Base-by-base conservation (phyloP, 2,329 filamentous ascomycete species). In the Talaromyces verruculosus region DNA sequence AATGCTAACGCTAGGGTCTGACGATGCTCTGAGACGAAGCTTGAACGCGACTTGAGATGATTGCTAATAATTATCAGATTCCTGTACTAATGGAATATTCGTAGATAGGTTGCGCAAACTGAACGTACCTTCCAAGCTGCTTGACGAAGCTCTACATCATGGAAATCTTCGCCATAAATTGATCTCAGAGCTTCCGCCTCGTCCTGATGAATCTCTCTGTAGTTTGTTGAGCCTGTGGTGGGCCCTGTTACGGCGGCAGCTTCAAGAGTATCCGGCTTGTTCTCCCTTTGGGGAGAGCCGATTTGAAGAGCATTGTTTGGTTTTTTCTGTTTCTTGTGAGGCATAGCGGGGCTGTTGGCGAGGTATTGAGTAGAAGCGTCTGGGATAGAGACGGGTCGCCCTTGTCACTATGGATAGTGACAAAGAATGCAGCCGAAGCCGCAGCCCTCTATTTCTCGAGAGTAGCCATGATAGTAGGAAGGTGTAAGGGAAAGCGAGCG, bases 111-210 rank as follows among this genome's bases (percentile, higher is more conserved):
- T 37, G 53, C 53, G 11, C 33, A 37, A 22, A 25, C 1, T 43
- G 49, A 43, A 28, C 83, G 74, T 84, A 92, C 91, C 84, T 96
- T 93, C 94, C 94, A 98, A 47, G 93, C 93, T 71, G 87, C 85
- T 53, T 78, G 85, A 67, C 88, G 87, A 61, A 86, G 85, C 73
- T 89, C 87, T 72, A 92, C 86, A 75, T 90, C 88, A 71, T 90
- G 84, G 74, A 92, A 97, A 74, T 97, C 93, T 67, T 96, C 92
- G 70, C 89, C 90, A 75, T 95, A 98, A 60, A 98, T 96, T 49
- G 94, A 91, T 72, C 90, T 85, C 67, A 98, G 84, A 53, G 89
- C 94, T 75, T 95, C 87, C 65, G 96, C 84, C 80, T 98, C 95
- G 75, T 97, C 91, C 73, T 90, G 84, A 80, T 98, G 95, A 39